Evolutionary conservation across 768 basidiomycete genomes (phyloP).

Genomic region (Tricholoma sp.): DNA sequence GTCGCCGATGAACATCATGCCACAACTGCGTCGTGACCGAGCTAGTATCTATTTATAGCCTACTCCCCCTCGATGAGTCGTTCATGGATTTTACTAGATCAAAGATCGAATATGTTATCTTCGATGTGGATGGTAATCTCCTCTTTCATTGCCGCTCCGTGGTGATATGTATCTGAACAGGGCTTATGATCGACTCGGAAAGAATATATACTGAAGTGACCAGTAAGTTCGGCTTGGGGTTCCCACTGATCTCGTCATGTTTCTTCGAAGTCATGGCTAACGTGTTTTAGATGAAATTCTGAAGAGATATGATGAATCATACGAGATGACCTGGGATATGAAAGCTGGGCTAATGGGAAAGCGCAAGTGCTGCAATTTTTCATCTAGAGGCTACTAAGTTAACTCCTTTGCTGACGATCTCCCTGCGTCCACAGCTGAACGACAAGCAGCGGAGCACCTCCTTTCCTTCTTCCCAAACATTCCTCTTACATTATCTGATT

Average conservation of each 20-base stretch:
- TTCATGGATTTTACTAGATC: slow-evolving; percentile 10
- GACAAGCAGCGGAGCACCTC: slow-evolving; percentile 57
- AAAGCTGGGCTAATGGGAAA: slow-evolving; percentile 89
- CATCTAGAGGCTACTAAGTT: too few species aligned
- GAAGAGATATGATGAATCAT: slow-evolving; percentile 51
- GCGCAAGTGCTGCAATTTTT: slow-evolving; percentile 35
- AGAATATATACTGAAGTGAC: slow-evolving; percentile 73
- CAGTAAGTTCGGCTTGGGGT: slow-evolving; percentile 49
- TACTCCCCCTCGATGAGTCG: not conserved
- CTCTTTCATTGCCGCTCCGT: not conserved
- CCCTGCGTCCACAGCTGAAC: slow-evolving; percentile 45
- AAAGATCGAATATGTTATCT: slow-evolving; percentile 58
- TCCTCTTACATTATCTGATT: slow-evolving; percentile 55
- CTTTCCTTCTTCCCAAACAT: slow-evolving; percentile 77
- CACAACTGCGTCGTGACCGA: too few species aligned
- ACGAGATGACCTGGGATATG: slow-evolving; percentile 80
- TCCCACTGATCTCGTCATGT: too few species aligned
- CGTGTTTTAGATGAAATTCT: slow-evolving; percentile 59
- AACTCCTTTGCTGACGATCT: not conserved
- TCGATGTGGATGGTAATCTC: slow-evolving; percentile 65
- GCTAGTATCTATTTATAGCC: not conserved
- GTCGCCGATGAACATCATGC: too few species aligned
- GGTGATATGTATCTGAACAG: slow-evolving; percentile 26
- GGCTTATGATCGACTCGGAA: slow-evolving; percentile 75
- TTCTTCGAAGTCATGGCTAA: not conserved